Conservation (phyloP, 306 rosid species). For the Potentilla sterilis region DNA sequence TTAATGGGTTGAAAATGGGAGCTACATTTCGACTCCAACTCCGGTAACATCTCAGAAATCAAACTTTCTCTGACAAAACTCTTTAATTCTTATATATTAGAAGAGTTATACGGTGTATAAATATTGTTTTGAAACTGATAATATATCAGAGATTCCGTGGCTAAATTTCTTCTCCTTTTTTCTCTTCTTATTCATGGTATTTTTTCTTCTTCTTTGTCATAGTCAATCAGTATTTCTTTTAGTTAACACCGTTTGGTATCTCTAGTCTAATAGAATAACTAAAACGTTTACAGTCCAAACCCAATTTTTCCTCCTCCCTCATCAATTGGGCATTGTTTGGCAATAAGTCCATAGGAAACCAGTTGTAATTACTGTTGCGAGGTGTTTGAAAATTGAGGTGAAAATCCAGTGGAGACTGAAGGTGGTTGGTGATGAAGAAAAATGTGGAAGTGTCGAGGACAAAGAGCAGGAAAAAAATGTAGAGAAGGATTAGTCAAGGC, state of each 20-base stretch:
- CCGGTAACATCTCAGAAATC: conserved; percentile 18
- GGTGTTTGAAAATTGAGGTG: not conserved
- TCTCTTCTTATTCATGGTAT: not conserved
- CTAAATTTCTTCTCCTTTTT: not conserved
- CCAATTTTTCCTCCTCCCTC: not conserved
- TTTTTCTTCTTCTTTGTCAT: not conserved
- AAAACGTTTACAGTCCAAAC: not conserved
- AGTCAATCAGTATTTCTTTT: not conserved
- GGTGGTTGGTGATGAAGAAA: not conserved
- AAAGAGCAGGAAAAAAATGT: not conserved
- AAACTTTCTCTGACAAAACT: not conserved
- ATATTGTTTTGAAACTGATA: not conserved
- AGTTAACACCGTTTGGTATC: not conserved
- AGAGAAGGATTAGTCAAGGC: not conserved
- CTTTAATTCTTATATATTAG: not conserved
- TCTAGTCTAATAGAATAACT: not conserved
- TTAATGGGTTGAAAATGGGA: too few species aligned
- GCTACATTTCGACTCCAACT: conserved; percentile 5
- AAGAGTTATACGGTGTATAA: not conserved
- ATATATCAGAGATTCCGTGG: not conserved
- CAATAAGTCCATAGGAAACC: not conserved
- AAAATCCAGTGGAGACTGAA: not conserved
- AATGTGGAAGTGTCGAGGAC: not conserved
- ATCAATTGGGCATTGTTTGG: not conserved
- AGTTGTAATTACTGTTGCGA: not conserved